Conservation (phyloP, 495 filamentous ascomycete species). For the Aspergillus nidulans region DNA sequence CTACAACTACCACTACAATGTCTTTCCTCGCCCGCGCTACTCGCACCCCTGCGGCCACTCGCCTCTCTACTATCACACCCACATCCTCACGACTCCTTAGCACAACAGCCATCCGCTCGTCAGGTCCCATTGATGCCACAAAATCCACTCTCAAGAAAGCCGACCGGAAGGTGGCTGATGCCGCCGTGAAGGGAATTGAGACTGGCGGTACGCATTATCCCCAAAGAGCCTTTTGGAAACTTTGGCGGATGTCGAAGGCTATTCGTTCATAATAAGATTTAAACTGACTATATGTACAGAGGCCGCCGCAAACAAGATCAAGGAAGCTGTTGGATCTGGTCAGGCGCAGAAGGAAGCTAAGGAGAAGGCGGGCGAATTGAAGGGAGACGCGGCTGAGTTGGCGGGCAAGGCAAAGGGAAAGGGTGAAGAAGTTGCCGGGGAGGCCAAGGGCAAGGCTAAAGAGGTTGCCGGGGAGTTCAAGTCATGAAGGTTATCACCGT, state of each 20-base stretch:
- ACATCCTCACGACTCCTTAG: not conserved
- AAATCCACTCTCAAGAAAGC: slow-evolving; percentile 56
- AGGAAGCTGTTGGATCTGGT: slow-evolving; percentile 33
- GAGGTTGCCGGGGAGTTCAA: slow-evolving; percentile 9
- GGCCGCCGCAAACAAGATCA: slow-evolving; percentile 37
- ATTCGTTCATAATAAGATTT: too few species aligned
- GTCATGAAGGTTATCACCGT: not conserved
- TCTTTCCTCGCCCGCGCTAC: slow-evolving; percentile 22
- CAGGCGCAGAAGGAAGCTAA: slow-evolving; percentile 25
- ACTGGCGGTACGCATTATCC: slow-evolving; percentile 42
- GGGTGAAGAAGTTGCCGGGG: slow-evolving; percentile 35
- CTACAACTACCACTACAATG: slow-evolving; percentile 11
- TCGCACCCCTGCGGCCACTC: slow-evolving; percentile 18
- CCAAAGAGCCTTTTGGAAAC: too few species aligned
- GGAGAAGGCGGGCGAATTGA: slow-evolving; percentile 29
- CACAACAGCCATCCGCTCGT: slow-evolving; percentile 21
- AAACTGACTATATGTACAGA: slow-evolving; percentile 35
- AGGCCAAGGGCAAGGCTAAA: slow-evolving; percentile 23
- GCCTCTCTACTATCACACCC: slow-evolving; percentile 2
- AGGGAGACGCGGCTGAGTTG: slow-evolving; percentile 38
- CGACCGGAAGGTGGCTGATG: slow-evolving; percentile 50
- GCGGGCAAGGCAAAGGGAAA: slow-evolving; percentile 38
- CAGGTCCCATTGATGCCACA: slow-evolving; percentile 42
- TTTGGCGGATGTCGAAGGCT: too few species aligned
- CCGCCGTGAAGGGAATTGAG: slow-evolving; percentile 58